Base-by-base conservation (phyloP, 805 yeast genomes). In the Candida khao-thaluensis region DNA sequence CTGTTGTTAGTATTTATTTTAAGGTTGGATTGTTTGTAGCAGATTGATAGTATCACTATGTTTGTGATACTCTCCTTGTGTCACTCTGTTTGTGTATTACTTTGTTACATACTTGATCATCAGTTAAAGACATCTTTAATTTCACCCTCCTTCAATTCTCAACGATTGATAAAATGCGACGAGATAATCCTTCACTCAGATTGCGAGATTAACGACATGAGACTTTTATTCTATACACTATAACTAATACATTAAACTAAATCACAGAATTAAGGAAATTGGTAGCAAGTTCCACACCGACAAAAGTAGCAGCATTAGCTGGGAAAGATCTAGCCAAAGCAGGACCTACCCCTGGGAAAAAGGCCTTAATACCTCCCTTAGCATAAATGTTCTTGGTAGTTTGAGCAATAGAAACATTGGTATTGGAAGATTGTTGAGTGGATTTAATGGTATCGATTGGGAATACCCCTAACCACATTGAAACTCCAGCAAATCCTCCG, bases 271-370 rank as follows among this genome's bases (percentile, higher is more conserved):
- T 68, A 21, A 69, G 56, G 45, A 60, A 59, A 45, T 66, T 64
- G 48, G 62, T 69, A 17, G 95, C 86, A 42, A 90, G 56, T 61
- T 91, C 99, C 21, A 91, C 98, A 33, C 98, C 99, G 24, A 88
- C 76, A 68, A 91, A 91, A 2, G 98, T 90, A 7, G 99, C 98
- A n/a, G 99, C 99, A 63, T 93, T 91, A 16, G 98, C 98, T 3
- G 98, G 98, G 83, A 93, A 91, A 28, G 95, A 82, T 62, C 99
- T 77, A 17, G 88, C 78, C 55, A 91, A 69, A 2, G 98, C 98
- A 5, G 99, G 97, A 0, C 96, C 97, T 17, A 91, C 73, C 41
- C 99, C 99, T 2, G 98, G 98, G 86, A 90, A 91, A 66, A 91
- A 91, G 0, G 95, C 96, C 58, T 81, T 84, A 48, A 88, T 49